Evolutionary conservation across 495 filamentous ascomycete species (phyloP).

Genomic region (Penicillium crystallinum): DNA sequence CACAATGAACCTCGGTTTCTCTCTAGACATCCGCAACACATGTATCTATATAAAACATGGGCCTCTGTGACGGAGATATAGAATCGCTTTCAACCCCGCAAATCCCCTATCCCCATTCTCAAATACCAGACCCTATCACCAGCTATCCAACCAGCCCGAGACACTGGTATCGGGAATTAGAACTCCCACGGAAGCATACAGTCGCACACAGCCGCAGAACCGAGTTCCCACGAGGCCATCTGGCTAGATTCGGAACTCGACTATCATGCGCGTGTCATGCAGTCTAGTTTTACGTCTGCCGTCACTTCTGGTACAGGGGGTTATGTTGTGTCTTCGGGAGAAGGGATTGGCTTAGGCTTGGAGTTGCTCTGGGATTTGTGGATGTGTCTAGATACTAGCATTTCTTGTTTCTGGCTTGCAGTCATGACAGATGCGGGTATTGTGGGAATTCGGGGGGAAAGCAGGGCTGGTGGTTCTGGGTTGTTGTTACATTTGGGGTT

Average conservation of each 20-base stretch:
- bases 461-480: no score
- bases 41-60: no score
- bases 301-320: not conserved
- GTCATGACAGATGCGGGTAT: no score
- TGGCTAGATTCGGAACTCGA: not conserved
- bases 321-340: not conserved
- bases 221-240: not conserved
- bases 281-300: not conserved
- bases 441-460: no score
- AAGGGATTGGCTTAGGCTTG: not conserved
- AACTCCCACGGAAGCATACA: not conserved
- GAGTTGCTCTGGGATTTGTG: no score
- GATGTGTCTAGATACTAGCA: no score
- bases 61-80: no score
- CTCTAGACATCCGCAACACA: no score
- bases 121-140: no score
- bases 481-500: no score
- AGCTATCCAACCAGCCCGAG: not conserved
- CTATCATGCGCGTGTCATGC: not conserved
- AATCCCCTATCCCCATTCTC: not conserved
- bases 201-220: not conserved
- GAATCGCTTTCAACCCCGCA: not conserved
- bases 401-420: no score
- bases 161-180: not conserved
- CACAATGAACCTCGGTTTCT: no score